Percentiles rank a stretch among this genome's conserved stretches.
These are phyloP conservation scores for Thermoascus crustaceus DNA, from an alignment of 2,329 filamentous ascomycete genomes.

Conservation along the genomic window DNA sequence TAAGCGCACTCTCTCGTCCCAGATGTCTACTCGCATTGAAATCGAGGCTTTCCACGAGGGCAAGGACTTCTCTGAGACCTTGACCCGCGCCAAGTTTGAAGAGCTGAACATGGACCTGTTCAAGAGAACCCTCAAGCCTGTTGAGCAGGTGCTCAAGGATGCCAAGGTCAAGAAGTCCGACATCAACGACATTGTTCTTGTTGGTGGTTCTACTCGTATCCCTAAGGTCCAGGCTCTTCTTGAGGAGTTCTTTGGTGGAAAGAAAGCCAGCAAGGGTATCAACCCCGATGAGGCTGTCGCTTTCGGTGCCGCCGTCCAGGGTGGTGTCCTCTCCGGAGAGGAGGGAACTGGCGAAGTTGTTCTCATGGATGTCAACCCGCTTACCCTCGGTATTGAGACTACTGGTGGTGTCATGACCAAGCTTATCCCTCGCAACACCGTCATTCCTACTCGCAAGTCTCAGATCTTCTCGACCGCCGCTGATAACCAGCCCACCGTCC, in stretches of 20 bases:
- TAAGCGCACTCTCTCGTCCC: slow-evolving; percentile 93
- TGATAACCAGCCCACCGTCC: slow-evolving; percentile 90
- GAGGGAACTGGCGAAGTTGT: slow-evolving; percentile 71
- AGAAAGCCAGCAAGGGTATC: slow-evolving; percentile 98
- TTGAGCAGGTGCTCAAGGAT: slow-evolving; percentile 97
- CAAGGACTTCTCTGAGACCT: slow-evolving; percentile 95
- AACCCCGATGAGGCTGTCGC: slow-evolving; percentile 99
- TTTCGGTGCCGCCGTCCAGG: slow-evolving; percentile 94
- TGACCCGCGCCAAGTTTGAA: slow-evolving; percentile 98
- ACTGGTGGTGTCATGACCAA: slow-evolving; percentile 97
- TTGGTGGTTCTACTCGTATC: slow-evolving; percentile 98
- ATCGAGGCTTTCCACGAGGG: slow-evolving; percentile 96
- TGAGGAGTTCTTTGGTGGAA: slow-evolving; percentile 90
- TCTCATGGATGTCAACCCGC: slow-evolving; percentile 94
- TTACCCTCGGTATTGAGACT: slow-evolving; percentile 95
- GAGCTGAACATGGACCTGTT: slow-evolving; percentile 98
- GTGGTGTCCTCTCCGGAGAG: slow-evolving; percentile 87
- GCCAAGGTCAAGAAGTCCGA: slow-evolving; percentile 95
- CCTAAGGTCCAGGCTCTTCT: slow-evolving; percentile 93
- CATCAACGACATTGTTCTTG: slow-evolving; percentile 92
- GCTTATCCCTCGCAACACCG: slow-evolving; percentile 88
- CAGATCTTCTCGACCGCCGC: slow-evolving; percentile 97
- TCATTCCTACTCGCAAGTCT: slow-evolving; percentile 91
- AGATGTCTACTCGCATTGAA: slow-evolving; percentile 89
- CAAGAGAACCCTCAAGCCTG: slow-evolving; percentile 98